These are phyloP conservation scores for Paxillus ammoniavirescens DNA, from an alignment of 768 basidiomycete species.

Conservation along the genomic window DNA sequence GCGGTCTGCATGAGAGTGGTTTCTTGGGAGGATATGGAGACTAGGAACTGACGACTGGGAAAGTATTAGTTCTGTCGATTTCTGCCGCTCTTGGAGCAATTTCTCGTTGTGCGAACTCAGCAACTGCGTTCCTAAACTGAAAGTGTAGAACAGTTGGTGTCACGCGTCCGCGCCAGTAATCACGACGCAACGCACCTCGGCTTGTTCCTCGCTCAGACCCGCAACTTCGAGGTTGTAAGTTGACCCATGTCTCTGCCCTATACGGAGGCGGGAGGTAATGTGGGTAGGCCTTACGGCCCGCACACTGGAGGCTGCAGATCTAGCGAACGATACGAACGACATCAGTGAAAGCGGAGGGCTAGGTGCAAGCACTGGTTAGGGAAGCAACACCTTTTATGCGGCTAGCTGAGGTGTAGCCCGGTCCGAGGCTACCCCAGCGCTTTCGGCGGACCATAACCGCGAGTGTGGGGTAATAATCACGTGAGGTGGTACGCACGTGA, in stretches of 20 bases:
- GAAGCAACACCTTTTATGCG: neutral
- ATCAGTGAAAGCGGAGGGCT: conserved; percentile 1
- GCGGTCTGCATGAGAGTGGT: conserved; percentile 14
- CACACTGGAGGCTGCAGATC: conserved; percentile 6
- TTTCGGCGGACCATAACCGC: neutral
- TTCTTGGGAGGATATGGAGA: neutral
- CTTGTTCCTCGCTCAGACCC: conserved; percentile 77
- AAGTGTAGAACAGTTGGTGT: neutral
- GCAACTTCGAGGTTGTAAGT: conserved; percentile 74
- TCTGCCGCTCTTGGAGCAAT: conserved; percentile 83
- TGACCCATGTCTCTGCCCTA: conserved; percentile 31
- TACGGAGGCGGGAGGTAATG: neutral
- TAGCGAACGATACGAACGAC: conserved; percentile 14
- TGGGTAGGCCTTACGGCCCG: conserved; percentile 1
- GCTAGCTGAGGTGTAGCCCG: too few species aligned
- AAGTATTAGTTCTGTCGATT: conserved; percentile 82
- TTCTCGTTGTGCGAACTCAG: conserved; percentile 79
- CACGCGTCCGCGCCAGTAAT: neutral
- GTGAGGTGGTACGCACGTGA: neutral
- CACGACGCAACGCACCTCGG: conserved; percentile 52
- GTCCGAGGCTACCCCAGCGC: too few species aligned
- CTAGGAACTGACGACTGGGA: conserved; percentile 57
- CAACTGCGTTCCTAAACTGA: conserved; percentile 80
- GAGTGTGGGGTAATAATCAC: neutral
- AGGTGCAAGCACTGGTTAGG: neutral